Evolutionary conservation across 2,329 filamentous ascomycete genomes (phyloP), one percentile per base, ranked within the genome.

Genomic region (Thelonectria rubi): DNA sequence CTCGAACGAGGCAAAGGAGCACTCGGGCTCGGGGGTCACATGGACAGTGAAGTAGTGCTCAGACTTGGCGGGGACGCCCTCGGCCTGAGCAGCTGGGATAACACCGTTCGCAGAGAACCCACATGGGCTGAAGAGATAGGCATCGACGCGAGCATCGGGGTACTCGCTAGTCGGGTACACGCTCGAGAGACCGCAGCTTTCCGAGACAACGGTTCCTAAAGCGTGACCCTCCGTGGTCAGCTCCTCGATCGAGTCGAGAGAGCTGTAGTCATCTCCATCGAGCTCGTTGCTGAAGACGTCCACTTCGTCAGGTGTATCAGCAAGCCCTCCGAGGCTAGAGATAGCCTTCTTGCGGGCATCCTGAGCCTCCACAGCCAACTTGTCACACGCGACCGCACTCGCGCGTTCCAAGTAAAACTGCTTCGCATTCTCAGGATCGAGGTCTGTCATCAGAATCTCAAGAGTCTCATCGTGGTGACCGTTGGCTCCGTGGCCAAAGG

Each of bases 11-110:
- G 95, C 95, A 76, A 97, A 99, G 5, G 94, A 97, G 82, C 94
- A 99, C 73, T 97, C 89, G 14, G 94, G 93, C 83, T 99, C 95
- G 0, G 95, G 95, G 0, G 95, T 99, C 68, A 99, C 95, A 75
- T 99, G 95, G 21, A 99, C 95, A 1, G 94, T 99, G 80, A 97
- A 99, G 81, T 99, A 99, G 79, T 98, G 93, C 42, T 87, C 90
- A 4, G 85, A 81, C 54, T 82, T 82, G 62, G 67, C 67, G 53
- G 70, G 70, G 37, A 80, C 79, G 54, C 83, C 82, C 34, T 86
- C 67, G n/a, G 60, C 62, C 48, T 70, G 47, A 14, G 57, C 49
- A 4, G 68, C 81, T 14, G 85, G 95, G 43, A 99, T 87, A 18
- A 99, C 94, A 55, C 93, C 95, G 73, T 99, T 99, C 76, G 95